Evolutionary conservation across 768 basidiomycete species (phyloP).

Genomic region (Chiua virens): DNA sequence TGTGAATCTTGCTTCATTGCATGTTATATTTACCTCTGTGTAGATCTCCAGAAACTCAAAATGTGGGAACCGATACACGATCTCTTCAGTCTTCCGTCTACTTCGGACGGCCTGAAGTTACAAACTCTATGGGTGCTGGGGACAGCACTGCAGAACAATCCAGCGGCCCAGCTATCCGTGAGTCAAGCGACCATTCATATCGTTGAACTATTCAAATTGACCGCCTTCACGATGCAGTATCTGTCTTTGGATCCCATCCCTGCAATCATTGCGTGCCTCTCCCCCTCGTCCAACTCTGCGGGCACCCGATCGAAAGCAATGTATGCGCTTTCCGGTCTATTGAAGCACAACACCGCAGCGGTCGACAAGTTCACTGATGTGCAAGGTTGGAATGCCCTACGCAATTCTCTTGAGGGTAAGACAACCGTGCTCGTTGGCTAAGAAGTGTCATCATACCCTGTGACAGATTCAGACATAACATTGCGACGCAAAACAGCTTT

Average conservation of each 20-base stretch:
- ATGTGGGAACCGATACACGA: constrained; percentile 78
- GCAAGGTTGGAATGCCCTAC: constrained; percentile 65
- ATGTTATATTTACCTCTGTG: background rate
- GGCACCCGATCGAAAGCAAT: constrained; percentile 75
- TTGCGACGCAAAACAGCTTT: constrained; percentile 81
- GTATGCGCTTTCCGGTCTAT: constrained; percentile 73
- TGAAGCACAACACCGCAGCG: constrained; percentile 77
- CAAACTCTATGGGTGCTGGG: constrained; percentile 85
- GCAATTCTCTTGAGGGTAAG: constrained; percentile 60
- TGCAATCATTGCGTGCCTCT: constrained; percentile 59
- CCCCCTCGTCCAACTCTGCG: constrained; percentile 50
- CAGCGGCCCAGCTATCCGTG: constrained; percentile 75
- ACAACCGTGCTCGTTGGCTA: background rate
- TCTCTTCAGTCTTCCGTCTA: constrained; percentile 53
- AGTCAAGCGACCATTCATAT: constrained; percentile 25
- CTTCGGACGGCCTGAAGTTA: constrained; percentile 60
- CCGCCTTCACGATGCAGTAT: constrained; percentile 47
- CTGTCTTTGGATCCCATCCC: constrained; percentile 65
- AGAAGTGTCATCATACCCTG: constrained; percentile 1
- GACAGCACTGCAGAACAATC: constrained; percentile 89
- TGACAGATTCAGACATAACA: constrained; percentile 69
- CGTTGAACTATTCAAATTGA: constrained; percentile 1
- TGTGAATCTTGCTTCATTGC: background rate
- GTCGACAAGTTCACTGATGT: constrained; percentile 49
- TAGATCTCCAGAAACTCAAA: constrained; percentile 72